A percentile compares a stretch with the other conserved stretches of the same genome.
These are phyloP conservation scores for Piromyces finnis DNA, from an alignment of 192 early-diverging fungal species.

Conservation along the genomic window DNA sequence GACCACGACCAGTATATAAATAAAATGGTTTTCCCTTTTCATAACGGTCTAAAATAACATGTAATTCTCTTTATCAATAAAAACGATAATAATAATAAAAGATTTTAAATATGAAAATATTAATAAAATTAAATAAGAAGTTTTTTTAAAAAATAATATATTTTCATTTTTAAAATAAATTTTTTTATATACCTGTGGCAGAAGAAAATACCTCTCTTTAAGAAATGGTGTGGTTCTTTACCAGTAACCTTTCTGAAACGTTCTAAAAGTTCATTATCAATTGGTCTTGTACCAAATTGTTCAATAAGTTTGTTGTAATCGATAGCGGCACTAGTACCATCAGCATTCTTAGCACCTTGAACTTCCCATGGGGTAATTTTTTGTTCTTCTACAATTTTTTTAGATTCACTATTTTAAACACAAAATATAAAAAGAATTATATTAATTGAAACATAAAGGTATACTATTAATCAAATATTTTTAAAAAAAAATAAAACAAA, in stretches of 20 bases:
- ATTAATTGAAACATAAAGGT: no score
- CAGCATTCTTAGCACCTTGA: constrained; percentile 61
- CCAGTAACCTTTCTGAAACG: constrained; percentile 78
- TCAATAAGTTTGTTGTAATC: constrained; percentile 82
- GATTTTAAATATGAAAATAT: no score
- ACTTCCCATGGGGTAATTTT: constrained; percentile 85
- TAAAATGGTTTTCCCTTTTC: constrained; percentile 96
- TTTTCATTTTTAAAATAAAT: neutral
- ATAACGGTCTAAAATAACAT: constrained; percentile 64
- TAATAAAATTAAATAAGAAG: no score
- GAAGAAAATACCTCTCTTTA: constrained; percentile 84
- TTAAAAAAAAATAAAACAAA: no score
- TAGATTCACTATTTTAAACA: neutral
- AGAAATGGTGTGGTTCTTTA: constrained; percentile 54
- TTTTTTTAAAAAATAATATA: neutral
- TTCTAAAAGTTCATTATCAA: constrained; percentile 54
- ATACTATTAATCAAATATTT: no score
- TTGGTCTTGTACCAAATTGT: constrained; percentile 69
- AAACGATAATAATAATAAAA: no score
- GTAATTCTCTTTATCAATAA: constrained; percentile 39
- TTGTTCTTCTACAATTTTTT: constrained; percentile 18
- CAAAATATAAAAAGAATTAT: no score
- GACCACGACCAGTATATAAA: constrained; percentile 94
- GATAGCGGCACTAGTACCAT: constrained; percentile 70
- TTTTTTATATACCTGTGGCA: constrained; percentile 56